Percentiles rank a stretch among this genome's conserved stretches.
These are phyloP conservation scores for Hyaloperonospora arabidopsidis DNA, from an alignment of 352 stramenopile species.

Conservation along the genomic window DNA sequence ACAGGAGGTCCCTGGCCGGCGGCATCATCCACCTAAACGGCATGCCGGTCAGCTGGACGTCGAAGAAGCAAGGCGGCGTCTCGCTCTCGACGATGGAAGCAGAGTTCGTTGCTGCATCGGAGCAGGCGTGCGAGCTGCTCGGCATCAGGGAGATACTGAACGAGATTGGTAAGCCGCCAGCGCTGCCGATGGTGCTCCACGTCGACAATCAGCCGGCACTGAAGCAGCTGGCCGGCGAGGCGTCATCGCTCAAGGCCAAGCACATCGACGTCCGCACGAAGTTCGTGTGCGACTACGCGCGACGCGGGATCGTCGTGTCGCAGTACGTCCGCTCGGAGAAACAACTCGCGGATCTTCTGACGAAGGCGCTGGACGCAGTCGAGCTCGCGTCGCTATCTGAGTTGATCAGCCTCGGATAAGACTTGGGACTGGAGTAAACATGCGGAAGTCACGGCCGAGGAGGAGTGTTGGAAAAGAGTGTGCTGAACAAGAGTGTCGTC, in stretches of 20 bases:
- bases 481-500: too few species aligned
- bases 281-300: too few species aligned
- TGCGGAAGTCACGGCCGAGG: too few species aligned
- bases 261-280: background rate
- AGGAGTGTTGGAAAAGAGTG: too few species aligned
- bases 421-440: too few species aligned
- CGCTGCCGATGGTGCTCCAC: background rate
- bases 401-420: too few species aligned
- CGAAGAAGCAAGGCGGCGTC: background rate
- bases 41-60: background rate
- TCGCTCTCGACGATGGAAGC: background rate
- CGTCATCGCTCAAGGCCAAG: background rate
- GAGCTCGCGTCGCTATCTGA: background rate
- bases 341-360: background rate
- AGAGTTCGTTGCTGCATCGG: too few species aligned
- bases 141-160: too few species aligned
- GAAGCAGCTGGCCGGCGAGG: too few species aligned
- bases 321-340: background rate
- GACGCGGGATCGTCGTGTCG: background rate
- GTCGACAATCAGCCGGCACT: background rate
- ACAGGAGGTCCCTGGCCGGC: background rate
- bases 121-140: too few species aligned
- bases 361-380: too few species aligned
- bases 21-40: background rate
- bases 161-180: background rate